These are phyloP conservation scores for Penicillium pancosmium DNA, from an alignment of 495 filamentous ascomycete genomes.

Conservation along the genomic window DNA sequence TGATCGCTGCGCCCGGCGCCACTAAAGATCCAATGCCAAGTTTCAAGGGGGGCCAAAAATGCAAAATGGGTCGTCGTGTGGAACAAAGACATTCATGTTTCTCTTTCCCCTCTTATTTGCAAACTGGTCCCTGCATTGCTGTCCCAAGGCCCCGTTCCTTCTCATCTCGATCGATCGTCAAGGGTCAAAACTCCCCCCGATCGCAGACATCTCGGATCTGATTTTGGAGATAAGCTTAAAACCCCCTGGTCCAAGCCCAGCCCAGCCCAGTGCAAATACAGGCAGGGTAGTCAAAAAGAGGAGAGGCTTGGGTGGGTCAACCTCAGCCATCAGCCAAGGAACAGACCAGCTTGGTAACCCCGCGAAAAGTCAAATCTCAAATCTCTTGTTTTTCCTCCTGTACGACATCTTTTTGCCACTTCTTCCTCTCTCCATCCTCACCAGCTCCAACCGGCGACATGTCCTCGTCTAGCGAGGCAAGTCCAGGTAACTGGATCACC, in stretches of 20 bases:
- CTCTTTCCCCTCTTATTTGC: not conserved
- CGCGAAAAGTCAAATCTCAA: slow-evolving; percentile 11
- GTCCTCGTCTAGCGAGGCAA: slow-evolving; percentile 28
- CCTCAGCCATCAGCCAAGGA: not conserved
- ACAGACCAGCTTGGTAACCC: not conserved
- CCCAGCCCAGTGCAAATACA: not conserved
- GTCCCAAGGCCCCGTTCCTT: not conserved
- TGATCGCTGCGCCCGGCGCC: not conserved
- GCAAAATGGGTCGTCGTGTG: not conserved
- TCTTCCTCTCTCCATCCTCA: too few relatives aligned
- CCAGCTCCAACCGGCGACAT: slow-evolving; percentile 9
- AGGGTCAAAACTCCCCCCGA: not conserved
- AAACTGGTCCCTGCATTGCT: not conserved
- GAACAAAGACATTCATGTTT: slow-evolving; percentile 1
- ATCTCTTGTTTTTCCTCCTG: slow-evolving; percentile 1
- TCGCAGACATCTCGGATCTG: not conserved
- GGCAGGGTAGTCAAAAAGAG: not conserved
- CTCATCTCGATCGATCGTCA: slow-evolving; percentile 1
- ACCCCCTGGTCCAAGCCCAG: not conserved
- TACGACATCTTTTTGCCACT: not conserved
- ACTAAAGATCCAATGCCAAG: not conserved
- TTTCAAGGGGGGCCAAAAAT: slow-evolving; percentile 1
- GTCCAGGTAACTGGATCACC: slow-evolving; percentile 33
- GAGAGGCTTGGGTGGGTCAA: slow-evolving; percentile 1
- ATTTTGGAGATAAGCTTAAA: slow-evolving; percentile 6